Conservation (phyloP, 371 early-diverging fungal genomes). For the Mortierella sp. region DNA sequence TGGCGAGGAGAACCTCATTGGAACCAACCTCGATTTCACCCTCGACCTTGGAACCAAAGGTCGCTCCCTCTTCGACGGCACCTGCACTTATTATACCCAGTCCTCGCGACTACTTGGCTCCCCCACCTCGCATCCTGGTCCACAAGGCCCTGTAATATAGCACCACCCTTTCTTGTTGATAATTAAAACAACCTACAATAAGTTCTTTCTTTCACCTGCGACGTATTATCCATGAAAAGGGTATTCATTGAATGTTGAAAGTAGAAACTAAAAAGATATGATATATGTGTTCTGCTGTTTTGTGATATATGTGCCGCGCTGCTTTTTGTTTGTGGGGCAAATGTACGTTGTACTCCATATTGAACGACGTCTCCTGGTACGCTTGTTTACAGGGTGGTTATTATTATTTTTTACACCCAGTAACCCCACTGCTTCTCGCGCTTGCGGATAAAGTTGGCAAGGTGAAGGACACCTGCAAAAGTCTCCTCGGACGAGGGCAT, state of each 20-base stretch:
- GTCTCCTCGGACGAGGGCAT: conserved; percentile 67
- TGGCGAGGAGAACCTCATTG: neutral
- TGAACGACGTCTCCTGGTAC: neutral
- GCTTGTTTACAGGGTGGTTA: neutral
- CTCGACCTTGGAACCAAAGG: neutral
- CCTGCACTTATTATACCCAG: conserved; percentile 9
- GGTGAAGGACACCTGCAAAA: conserved; percentile 58
- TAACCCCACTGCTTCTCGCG: conserved; percentile 58
- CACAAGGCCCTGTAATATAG: conserved; percentile 47
- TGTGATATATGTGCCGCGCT: neutral
- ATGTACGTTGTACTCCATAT: neutral
- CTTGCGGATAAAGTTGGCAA: conserved; percentile 58
- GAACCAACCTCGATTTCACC: neutral
- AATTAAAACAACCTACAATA: neutral
- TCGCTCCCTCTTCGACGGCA: neutral
- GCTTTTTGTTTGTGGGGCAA: neutral
- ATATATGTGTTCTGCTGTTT: neutral
- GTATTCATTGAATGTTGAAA: neutral
- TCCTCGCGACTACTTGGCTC: conserved; percentile 45
- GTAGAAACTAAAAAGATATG: neutral
- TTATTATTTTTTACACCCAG: conserved; percentile 17
- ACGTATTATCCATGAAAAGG: neutral
- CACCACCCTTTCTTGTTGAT: neutral
- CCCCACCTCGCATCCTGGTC: conserved; percentile 51
- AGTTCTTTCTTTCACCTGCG: neutral